Evolutionary conservation across 176 grass and related monocot genomes (phyloP), one percentile per base, ranked within the genome.

Genomic region (Poa annua): DNA sequence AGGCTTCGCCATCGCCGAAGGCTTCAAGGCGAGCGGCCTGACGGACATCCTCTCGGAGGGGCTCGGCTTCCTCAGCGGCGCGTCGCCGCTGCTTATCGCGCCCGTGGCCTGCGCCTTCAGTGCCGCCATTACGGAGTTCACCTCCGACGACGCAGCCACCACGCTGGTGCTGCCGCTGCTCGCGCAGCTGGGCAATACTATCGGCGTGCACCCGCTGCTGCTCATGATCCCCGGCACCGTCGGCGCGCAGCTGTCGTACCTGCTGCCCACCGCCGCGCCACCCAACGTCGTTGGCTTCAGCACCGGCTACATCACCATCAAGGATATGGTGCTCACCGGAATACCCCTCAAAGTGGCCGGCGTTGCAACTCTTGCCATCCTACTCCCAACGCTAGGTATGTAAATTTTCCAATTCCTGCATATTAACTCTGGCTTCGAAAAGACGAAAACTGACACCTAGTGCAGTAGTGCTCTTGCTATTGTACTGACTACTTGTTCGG

Each of bases 1-100:
- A 0, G 94, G 94, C n/a, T 97, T 97, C 49, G 91, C 89, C 11
- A 97, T 94, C 44, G 94, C 94, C 39, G 85, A 91, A 5, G 94
- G 91, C 21, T 92, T 94, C 39, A 88, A 52, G 48, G 57, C 89
- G 4, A 97, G 87, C 66, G 91, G 94, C 52, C 85, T 97, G 2
- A 88, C 92, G 0, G 75, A 84, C 57, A 80, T 91, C 41, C 78
- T 92, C 41, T 92, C 92, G 2, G 39, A 79, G 12, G 53, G 52
- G 1, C 89, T 94, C 5, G 60, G 73, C 13, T 94, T 92, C 80
- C 89, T 94, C 26, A 65, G 75, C 17, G 66, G 81, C 19, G 81
- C 89, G 29, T 87, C 89, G 24, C 59, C 59, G 17, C 75, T 92
- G 60, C 78, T 63, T 2, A 64, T 95, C 48, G 85, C 85, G 34